These are phyloP conservation scores for Pseudogymnoascus sp. DNA, from an alignment of 2,329 filamentous ascomycete genomes.

Conservation along the genomic window DNA sequence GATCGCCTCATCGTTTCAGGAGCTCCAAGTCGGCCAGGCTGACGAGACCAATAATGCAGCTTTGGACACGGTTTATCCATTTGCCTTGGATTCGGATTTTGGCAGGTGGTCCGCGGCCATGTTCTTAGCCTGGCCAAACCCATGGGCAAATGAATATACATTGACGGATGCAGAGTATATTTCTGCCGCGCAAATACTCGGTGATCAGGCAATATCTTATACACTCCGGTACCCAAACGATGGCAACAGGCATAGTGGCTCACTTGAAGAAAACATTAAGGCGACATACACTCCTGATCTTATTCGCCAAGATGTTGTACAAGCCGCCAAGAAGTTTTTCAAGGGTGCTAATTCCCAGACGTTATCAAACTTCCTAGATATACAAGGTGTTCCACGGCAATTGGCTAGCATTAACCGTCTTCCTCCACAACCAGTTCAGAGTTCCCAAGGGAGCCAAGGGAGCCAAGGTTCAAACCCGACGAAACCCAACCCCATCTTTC, in stretches of 20 bases:
- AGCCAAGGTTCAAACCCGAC: constrained; percentile 20
- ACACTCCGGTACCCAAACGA: constrained; percentile 25
- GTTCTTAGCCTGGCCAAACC: constrained; percentile 55
- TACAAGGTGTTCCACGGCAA: constrained; percentile 47
- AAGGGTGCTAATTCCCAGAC: constrained; percentile 35
- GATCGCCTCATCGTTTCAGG: constrained; percentile 26
- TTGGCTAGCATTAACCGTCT: constrained; percentile 45
- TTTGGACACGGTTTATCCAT: constrained; percentile 21
- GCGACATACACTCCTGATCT: not conserved
- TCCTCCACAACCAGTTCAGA: constrained; percentile 24
- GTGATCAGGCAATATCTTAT: constrained; percentile 58
- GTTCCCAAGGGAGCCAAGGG: constrained; percentile 16
- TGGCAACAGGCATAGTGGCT: constrained; percentile 20
- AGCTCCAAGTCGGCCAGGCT: constrained; percentile 24
- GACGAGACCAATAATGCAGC: constrained; percentile 12
- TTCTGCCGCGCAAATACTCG: constrained; percentile 62
- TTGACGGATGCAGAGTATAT: constrained; percentile 53
- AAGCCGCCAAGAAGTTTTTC: constrained; percentile 39
- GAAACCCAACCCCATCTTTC: constrained; percentile 49
- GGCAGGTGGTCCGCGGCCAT: constrained; percentile 39
- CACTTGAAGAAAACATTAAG: not conserved
- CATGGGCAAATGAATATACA: constrained; percentile 29
- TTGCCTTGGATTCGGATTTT: constrained; percentile 26
- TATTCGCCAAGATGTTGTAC: constrained; percentile 43
- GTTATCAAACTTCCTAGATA: constrained; percentile 46